phyloP scores from a whole-genome alignment of 768 basidiomycete genomes.

The Termitomyces sp. region DNA sequence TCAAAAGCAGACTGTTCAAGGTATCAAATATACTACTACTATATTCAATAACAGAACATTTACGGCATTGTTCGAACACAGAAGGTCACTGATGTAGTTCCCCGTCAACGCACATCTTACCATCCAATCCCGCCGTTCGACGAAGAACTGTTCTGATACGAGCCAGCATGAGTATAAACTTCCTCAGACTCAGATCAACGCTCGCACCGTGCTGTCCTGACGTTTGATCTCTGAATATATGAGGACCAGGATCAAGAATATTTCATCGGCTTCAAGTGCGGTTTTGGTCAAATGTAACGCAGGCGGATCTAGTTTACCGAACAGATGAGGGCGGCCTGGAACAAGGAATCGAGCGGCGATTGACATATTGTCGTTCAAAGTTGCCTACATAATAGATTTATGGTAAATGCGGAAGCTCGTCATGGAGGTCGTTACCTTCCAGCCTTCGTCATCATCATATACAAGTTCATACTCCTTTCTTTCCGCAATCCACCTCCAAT shows the following conservation, averaged over 20 bases:
- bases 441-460: conserved; percentile 37
- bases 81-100: no score
- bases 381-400: conserved; percentile 10
- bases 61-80: background rate
- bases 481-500: conserved; percentile 40
- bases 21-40: background rate
- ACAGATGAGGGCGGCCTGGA: conserved; percentile 43
- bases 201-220: conserved; percentile 26
- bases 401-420: background rate
- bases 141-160: conserved; percentile 13
- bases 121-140: conserved; percentile 11
- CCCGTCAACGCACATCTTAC: background rate
- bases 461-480: conserved; percentile 39
- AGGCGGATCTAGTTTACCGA: conserved; percentile 35
- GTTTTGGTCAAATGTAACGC: conserved; percentile 30
- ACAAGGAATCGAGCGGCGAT: conserved; percentile 35
- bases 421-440: conserved; percentile 24
- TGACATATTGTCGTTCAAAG: conserved; percentile 19
- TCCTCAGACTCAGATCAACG: background rate
- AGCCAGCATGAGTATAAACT: background rate
- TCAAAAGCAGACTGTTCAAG: background rate
- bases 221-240: conserved; percentile 29
- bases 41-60: background rate
- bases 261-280: conserved; percentile 34
- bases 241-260: conserved; percentile 30